Evolutionary conservation across 306 rosid species (phyloP).

Genomic region (Acacia crassicarpa): DNA sequence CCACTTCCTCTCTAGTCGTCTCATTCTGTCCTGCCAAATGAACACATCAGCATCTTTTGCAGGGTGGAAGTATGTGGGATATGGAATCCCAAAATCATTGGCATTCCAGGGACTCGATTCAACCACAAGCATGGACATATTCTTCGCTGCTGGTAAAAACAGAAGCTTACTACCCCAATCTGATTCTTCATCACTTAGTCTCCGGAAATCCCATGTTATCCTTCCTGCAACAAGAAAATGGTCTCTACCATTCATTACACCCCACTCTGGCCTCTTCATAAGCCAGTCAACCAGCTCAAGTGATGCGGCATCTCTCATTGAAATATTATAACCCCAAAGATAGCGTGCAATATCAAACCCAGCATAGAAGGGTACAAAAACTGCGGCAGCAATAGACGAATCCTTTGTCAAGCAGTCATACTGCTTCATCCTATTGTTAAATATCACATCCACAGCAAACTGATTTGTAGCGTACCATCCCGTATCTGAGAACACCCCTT

Average conservation of each 20-base stretch:
- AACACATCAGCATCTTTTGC: constrained; percentile 86
- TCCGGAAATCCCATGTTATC: constrained; percentile 96
- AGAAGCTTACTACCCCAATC: constrained; percentile 98
- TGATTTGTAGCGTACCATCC: constrained; percentile 98
- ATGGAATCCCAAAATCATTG: constrained; percentile 93
- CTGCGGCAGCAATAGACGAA: constrained; percentile 80
- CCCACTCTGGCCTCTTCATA: constrained; percentile 80
- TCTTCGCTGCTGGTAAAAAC: constrained; percentile 90
- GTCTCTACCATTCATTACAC: constrained; percentile 83
- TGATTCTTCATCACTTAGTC: constrained; percentile 60
- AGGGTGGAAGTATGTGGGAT: constrained; percentile 96
- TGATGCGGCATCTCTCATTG: constrained; percentile 82
- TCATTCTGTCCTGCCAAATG: constrained; percentile 63
- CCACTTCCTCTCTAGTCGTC: constrained; percentile 62
- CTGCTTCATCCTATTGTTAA: constrained; percentile 88
- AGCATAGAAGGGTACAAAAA: constrained; percentile 97
- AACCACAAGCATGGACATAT: constrained; percentile 99
- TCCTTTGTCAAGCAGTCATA: constrained; percentile 82
- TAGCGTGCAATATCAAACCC: constrained; percentile 93
- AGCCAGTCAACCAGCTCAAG: constrained; percentile 85
- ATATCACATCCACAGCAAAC: constrained; percentile 90
- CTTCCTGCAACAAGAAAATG: constrained; percentile 98
- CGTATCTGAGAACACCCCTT: constrained; percentile 73
- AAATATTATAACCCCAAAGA: constrained; percentile 89
- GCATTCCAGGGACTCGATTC: constrained; percentile 99